A percentile compares a stretch with the other conserved stretches of the same genome.
phyloP scores from a whole-genome alignment of 768 basidiomycete species.

The Suillus placidus region DNA sequence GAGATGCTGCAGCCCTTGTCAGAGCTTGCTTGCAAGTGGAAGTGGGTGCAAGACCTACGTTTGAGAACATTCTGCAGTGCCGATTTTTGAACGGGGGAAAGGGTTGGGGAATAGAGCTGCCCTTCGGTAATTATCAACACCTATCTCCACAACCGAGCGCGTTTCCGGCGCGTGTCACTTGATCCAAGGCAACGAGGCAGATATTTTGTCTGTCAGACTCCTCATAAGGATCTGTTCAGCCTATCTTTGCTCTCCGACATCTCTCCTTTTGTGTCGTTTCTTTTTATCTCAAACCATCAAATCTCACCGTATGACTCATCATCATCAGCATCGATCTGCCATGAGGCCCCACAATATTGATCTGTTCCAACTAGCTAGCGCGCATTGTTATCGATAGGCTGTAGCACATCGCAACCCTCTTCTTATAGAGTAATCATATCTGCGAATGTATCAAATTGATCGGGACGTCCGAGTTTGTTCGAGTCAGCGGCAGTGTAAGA shows the following conservation, averaged over 20 bases:
- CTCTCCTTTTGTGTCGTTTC: constrained; percentile 13
- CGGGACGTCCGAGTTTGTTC: background rate
- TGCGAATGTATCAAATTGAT: constrained; percentile 3
- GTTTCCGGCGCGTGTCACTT: constrained; percentile 33
- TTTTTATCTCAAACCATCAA: constrained; percentile 16
- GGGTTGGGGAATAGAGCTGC: constrained; percentile 63
- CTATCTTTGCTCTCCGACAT: constrained; percentile 12
- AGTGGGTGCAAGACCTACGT: constrained; percentile 76
- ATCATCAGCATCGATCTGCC: constrained; percentile 13
- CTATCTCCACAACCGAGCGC: constrained; percentile 33
- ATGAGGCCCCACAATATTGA: constrained; percentile 13
- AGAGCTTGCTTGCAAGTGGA: constrained; percentile 84
- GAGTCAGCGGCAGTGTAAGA: constrained; percentile 14
- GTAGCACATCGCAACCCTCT: background rate
- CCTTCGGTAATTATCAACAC: constrained; percentile 31
- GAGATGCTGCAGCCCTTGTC: constrained; percentile 85
- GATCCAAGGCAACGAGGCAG: constrained; percentile 22
- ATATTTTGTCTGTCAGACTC: constrained; percentile 6
- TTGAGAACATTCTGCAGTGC: constrained; percentile 78
- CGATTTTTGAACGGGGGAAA: constrained; percentile 77
- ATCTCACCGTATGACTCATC: constrained; percentile 3
- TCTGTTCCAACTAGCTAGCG: constrained; percentile 12
- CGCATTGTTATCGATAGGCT: constrained; percentile 15
- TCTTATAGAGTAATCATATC: constrained; percentile 12
- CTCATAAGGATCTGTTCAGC: constrained; percentile 10